Evolutionary conservation across 495 filamentous ascomycete species (phyloP).

Genomic region (Aspergillus bridgeri): DNA sequence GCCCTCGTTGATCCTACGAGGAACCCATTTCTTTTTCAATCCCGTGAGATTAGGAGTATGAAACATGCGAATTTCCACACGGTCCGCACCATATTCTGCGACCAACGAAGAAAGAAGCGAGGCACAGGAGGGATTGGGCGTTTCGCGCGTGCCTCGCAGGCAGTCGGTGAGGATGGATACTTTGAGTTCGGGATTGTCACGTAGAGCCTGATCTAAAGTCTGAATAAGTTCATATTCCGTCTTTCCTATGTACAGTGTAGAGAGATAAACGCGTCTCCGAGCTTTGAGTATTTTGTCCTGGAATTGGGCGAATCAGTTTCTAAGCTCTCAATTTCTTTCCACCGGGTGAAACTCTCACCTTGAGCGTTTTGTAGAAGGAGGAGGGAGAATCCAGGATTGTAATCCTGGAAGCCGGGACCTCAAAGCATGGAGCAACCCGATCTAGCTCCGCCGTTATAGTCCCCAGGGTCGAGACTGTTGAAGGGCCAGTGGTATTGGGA

Average conservation of each 20-base stretch:
- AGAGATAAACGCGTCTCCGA: conserved; percentile 77
- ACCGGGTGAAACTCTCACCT: conserved; percentile 49
- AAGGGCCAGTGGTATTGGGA: conserved; percentile 23
- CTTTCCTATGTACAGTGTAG: conserved; percentile 94
- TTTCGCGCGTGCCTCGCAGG: conserved; percentile 86
- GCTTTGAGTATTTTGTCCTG: conserved; percentile 79
- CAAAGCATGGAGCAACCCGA: conserved; percentile 83
- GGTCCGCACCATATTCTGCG: conserved; percentile 72
- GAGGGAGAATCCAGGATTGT: conserved; percentile 71
- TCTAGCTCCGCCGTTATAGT: conserved; percentile 79
- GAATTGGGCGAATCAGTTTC: conserved; percentile 15
- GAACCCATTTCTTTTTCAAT: conserved; percentile 74
- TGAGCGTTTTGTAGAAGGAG: conserved; percentile 85
- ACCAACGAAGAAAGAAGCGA: conserved; percentile 82
- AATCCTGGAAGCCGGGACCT: conserved; percentile 76
- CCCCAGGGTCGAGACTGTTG: conserved; percentile 39
- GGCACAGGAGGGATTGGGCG: conserved; percentile 82
- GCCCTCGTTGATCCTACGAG: conserved; percentile 90
- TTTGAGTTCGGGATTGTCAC: conserved; percentile 72
- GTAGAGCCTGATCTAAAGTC: conserved; percentile 72
- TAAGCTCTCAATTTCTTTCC: conserved; percentile 1
- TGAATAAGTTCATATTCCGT: conserved; percentile 85
- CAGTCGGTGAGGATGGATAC: conserved; percentile 93
- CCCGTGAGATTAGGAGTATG: conserved; percentile 96
- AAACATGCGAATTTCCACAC: conserved; percentile 95